These are phyloP conservation scores for Leptoxyphium fumago DNA, from an alignment of 2,329 filamentous ascomycete species.

Conservation along the genomic window DNA sequence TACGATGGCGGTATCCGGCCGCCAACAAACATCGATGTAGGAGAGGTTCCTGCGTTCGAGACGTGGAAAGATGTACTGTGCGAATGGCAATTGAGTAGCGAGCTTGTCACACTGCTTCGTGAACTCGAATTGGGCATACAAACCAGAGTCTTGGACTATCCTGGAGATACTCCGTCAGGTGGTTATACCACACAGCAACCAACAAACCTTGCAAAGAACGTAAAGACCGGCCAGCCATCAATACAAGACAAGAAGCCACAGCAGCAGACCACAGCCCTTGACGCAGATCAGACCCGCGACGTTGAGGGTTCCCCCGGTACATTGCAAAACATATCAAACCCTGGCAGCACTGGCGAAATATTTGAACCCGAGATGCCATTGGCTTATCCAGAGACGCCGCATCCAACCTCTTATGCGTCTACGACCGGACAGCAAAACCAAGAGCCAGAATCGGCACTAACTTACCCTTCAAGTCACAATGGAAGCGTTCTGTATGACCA, in stretches of 20 bases:
- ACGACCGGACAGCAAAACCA: not conserved
- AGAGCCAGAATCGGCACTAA: not conserved
- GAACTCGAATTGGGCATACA: conserved; percentile 79
- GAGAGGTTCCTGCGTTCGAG: conserved; percentile 19
- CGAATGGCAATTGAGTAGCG: conserved; percentile 82
- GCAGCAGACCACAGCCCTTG: conserved; percentile 18
- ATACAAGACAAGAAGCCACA: conserved; percentile 1
- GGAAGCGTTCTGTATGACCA: not conserved
- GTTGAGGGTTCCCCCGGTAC: conserved; percentile 17
- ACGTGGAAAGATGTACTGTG: conserved; percentile 74
- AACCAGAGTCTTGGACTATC: conserved; percentile 41
- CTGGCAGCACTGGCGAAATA: conserved; percentile 7
- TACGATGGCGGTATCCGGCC: not conserved
- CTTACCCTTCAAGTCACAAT: not conserved
- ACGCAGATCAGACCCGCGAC: conserved; percentile 54
- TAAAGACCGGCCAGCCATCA: not conserved
- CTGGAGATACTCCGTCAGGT: conserved; percentile 32
- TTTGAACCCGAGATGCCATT: conserved; percentile 29
- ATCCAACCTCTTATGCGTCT: not conserved
- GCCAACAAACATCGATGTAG: not conserved
- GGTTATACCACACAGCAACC: conserved; percentile 4
- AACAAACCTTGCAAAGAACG: conserved; percentile 2
- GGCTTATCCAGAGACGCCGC: conserved; percentile 27
- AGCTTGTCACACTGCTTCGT: conserved; percentile 73
- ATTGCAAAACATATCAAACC: conserved; percentile 21